phyloP scores from a whole-genome alignment of 345 rosid genomes.

The Citrus cavaleriei region DNA sequence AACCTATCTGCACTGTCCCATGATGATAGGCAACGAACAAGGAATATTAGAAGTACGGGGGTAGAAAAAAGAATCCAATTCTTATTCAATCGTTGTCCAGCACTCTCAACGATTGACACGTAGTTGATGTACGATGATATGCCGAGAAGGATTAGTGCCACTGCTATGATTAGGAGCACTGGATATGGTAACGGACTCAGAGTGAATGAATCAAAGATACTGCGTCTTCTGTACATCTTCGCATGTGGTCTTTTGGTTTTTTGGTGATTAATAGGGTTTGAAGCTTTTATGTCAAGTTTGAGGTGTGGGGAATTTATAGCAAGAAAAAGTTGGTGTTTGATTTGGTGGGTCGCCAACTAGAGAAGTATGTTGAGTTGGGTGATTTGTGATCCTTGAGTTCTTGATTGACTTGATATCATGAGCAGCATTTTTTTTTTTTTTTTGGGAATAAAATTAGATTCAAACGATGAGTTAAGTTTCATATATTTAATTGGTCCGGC shows the following conservation, averaged over 20 bases:
- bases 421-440: too few relatives aligned
- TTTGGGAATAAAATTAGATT: too few relatives aligned
- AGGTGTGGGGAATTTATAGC: slow-evolving; percentile 16
- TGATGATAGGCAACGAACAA: slow-evolving; percentile 66
- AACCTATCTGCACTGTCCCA: slow-evolving; percentile 55
- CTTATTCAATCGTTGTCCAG: slow-evolving; percentile 37
- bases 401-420: too few relatives aligned
- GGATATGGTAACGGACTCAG: slow-evolving; percentile 81
- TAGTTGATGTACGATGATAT: slow-evolving; percentile 62
- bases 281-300: background rate
- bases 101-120: slow-evolving; percentile 52
- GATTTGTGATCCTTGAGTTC: background rate
- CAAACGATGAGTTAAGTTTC: too few relatives aligned
- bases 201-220: slow-evolving; percentile 63
- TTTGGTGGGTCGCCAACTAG: background rate
- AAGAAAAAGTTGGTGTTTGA: background rate
- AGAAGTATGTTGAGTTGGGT: background rate
- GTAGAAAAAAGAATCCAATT: slow-evolving; percentile 53
- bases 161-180: slow-evolving; percentile 67
- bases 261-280: background rate
- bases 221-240: slow-evolving; percentile 41
- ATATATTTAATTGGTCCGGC: too few relatives aligned
- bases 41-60: slow-evolving; percentile 48
- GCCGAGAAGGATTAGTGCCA: slow-evolving; percentile 51
- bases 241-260: background rate